These are phyloP conservation scores for Xylaria cubensis DNA, from an alignment of 495 filamentous ascomycete genomes.

Conservation along the genomic window DNA sequence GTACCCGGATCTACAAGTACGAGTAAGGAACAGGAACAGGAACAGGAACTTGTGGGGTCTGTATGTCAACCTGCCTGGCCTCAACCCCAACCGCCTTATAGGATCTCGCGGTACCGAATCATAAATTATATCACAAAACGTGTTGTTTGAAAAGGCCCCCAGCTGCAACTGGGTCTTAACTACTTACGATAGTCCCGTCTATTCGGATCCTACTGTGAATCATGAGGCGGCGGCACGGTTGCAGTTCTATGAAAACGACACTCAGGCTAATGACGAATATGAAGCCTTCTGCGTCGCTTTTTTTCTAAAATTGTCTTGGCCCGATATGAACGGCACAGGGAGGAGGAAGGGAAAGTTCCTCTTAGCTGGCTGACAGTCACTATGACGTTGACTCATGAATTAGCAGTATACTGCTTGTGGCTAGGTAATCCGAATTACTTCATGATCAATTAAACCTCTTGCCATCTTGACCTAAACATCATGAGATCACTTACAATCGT, in stretches of 20 bases:
- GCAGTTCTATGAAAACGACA: neutral
- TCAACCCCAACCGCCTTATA: neutral
- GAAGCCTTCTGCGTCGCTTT: neutral
- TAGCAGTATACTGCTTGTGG: neutral
- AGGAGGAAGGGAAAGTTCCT: neutral
- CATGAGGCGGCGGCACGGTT: neutral
- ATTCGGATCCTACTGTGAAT: constrained; percentile 4
- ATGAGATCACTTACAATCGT: constrained; percentile 15
- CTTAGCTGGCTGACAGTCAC: neutral
- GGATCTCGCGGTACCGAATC: constrained; percentile 15
- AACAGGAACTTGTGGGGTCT: constrained; percentile 1
- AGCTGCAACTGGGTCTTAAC: neutral
- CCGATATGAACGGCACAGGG: neutral
- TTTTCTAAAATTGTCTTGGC: constrained; percentile 12
- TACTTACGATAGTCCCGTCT: neutral
- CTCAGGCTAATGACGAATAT: neutral
- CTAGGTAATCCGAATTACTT: constrained; percentile 1
- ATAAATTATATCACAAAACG: neutral
- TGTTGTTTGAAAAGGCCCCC: neutral
- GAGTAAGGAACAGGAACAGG: too few relatives aligned
- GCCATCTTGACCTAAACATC: constrained; percentile 1
- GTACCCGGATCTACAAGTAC: too few relatives aligned
- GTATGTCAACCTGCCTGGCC: constrained; percentile 3
- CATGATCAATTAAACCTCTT: neutral
- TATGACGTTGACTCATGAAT: neutral